Conservation (phyloP, 192 early-diverging fungal species). For the Phlyctochytrium arcticum region DNA sequence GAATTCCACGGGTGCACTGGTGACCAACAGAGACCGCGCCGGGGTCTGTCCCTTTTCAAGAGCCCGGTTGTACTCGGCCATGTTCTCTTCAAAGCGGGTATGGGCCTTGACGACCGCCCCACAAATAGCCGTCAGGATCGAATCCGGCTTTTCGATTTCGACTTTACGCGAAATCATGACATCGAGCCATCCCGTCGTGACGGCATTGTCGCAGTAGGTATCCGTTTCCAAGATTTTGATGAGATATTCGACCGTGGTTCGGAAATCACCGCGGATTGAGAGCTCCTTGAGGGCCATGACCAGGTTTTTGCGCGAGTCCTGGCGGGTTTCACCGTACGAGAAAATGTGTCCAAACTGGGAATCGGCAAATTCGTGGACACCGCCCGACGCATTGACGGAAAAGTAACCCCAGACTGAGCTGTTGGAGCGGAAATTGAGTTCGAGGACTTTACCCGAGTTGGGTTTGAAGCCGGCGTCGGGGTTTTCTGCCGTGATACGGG, state of each 20-base stretch:
- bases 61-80: constrained; percentile 70
- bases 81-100: constrained; percentile 54
- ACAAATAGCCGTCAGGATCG: constrained; percentile 84
- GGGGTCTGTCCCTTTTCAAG: constrained; percentile 94
- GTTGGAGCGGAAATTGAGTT: constrained; percentile 93
- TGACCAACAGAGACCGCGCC: constrained; percentile 65
- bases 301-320: constrained; percentile 91
- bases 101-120: constrained; percentile 89
- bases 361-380: constrained; percentile 99
- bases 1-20: constrained; percentile 79
- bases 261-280: constrained; percentile 97
- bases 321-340: constrained; percentile 91
- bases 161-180: constrained; percentile 82
- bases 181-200: constrained; percentile 97
- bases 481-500: constrained; percentile 98
- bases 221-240: constrained; percentile 87
- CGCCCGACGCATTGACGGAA: constrained; percentile 89
- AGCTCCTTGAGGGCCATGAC: constrained; percentile 97
- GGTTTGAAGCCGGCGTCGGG: constrained; percentile 99
- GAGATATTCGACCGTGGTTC: constrained; percentile 97
- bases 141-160: constrained; percentile 87
- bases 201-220: constrained; percentile 82
- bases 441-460: constrained; percentile 90
- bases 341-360: constrained; percentile 99
- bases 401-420: constrained; percentile 99